Evolutionary conservation across 306 rosid genomes (phyloP).

Genomic region (Quercus dentata): DNA sequence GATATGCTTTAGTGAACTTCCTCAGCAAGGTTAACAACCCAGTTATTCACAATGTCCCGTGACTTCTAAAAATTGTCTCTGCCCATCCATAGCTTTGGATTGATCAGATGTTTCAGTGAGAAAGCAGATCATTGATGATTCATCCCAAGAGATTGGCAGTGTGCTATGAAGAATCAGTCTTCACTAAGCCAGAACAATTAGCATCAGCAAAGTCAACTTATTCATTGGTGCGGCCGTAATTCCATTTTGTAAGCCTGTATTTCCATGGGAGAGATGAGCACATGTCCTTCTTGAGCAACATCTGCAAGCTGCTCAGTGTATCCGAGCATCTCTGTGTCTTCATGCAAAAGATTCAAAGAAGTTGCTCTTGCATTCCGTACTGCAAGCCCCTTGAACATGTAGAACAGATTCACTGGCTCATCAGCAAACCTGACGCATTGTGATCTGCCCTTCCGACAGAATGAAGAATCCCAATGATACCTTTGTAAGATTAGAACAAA

Average conservation of each 20-base stretch:
- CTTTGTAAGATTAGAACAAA: conserved; percentile 71
- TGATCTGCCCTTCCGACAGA: conserved; percentile 79
- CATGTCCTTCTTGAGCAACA: conserved; percentile 63
- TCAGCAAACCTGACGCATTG: conserved; percentile 64
- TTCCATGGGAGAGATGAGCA: conserved; percentile 84
- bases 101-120: background rate
- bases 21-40: conserved; percentile 16
- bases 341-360: conserved; percentile 89
- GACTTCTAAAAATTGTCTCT: background rate
- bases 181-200: conserved; percentile 11
- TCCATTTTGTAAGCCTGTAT: conserved; percentile 89
- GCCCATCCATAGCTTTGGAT: conserved; percentile 27
- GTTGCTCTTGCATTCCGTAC: conserved; percentile 56
- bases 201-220: conserved; percentile 14
- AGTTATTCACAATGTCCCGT: background rate
- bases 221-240: conserved; percentile 42
- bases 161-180: conserved; percentile 12
- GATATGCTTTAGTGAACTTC: conserved; percentile 1
- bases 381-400: conserved; percentile 57
- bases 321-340: conserved; percentile 78
- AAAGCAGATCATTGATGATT: conserved; percentile 20
- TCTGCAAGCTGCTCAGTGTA: conserved; percentile 57
- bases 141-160: background rate
- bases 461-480: conserved; percentile 79
- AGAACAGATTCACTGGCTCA: conserved; percentile 60